phyloP scores from a whole-genome alignment of 116 monocot species.

The Posidonia oceanica region DNA sequence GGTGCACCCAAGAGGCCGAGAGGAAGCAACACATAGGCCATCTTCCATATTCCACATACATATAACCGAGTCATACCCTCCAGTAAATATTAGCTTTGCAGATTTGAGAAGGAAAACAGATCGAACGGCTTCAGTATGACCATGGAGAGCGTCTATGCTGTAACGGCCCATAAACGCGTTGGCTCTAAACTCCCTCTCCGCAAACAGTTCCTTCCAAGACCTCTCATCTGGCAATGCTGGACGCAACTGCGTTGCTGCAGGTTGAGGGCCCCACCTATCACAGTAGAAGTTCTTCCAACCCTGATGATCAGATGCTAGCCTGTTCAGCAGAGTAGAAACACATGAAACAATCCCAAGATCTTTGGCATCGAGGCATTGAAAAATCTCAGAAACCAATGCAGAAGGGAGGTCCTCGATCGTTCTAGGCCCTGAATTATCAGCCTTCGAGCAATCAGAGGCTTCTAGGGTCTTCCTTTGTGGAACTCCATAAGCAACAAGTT shows the following conservation, averaged over 20 bases:
- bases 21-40: slow-evolving; percentile 46
- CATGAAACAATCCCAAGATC: slow-evolving; percentile 88
- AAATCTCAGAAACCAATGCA: slow-evolving; percentile 73
- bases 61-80: slow-evolving; percentile 73
- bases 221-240: slow-evolving; percentile 11
- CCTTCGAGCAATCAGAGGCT: background rate
- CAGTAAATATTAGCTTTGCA: slow-evolving; percentile 71
- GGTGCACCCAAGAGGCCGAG: slow-evolving; percentile 74
- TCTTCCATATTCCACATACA: slow-evolving; percentile 92
- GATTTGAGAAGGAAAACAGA: slow-evolving; percentile 49
- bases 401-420: slow-evolving; percentile 74
- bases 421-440: slow-evolving; percentile 12
- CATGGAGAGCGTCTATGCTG: slow-evolving; percentile 55
- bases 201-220: slow-evolving; percentile 78
- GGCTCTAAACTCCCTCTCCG: slow-evolving; percentile 67
- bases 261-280: slow-evolving; percentile 70
- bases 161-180: slow-evolving; percentile 76
- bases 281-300: slow-evolving; percentile 83
- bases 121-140: slow-evolving; percentile 72
- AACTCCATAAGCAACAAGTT: background rate
- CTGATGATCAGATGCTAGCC: slow-evolving; percentile 52
- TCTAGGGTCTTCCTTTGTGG: slow-evolving; percentile 4
- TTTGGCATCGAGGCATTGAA: slow-evolving; percentile 64
- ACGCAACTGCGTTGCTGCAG: background rate
- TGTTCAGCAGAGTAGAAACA: slow-evolving; percentile 58